phyloP scores from a whole-genome alignment of 768 basidiomycete genomes.

The Phallus indusiatus region DNA sequence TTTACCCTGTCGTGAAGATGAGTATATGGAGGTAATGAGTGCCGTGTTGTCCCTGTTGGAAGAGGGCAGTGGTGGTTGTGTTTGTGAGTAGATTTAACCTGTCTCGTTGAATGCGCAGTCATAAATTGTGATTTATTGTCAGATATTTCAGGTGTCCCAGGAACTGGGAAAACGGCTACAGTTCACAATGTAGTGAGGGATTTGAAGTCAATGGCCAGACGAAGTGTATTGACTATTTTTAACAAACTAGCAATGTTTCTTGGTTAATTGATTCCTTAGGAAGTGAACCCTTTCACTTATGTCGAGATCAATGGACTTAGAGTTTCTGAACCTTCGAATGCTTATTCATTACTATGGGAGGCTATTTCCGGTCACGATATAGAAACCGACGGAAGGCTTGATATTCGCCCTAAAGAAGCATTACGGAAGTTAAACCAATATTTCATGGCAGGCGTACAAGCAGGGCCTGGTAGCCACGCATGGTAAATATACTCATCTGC shows the following conservation, averaged over 20 bases:
- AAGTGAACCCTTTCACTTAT: slow-evolving; percentile 89
- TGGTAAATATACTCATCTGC: slow-evolving; percentile 46
- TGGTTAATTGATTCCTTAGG: slow-evolving; percentile 35
- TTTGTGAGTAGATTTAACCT: slow-evolving; percentile 54
- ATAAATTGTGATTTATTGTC: not conserved
- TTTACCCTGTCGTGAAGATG: slow-evolving; percentile 81
- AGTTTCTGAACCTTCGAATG: slow-evolving; percentile 86
- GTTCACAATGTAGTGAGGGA: slow-evolving; percentile 89
- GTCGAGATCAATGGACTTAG: slow-evolving; percentile 96
- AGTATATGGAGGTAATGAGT: slow-evolving; percentile 66
- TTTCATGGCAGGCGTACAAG: slow-evolving; percentile 55
- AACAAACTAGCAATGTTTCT: not conserved
- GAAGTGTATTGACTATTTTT: slow-evolving; percentile 39
- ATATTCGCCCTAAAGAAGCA: slow-evolving; percentile 71
- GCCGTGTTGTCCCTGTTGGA: slow-evolving; percentile 81
- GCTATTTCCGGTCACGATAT: slow-evolving; percentile 76
- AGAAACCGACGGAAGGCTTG: slow-evolving; percentile 49
- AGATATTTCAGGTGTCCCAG: slow-evolving; percentile 99
- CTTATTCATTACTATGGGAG: slow-evolving; percentile 90
- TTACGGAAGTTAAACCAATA: slow-evolving; percentile 67
- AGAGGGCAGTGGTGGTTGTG: slow-evolving; percentile 89
- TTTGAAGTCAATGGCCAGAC: slow-evolving; percentile 79
- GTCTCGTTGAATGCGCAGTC: not conserved
- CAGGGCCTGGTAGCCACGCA: slow-evolving; percentile 77
- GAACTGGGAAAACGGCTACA: slow-evolving; percentile 94